A percentile compares a stretch with the other conserved stretches of the same genome.
These are phyloP conservation scores for Zizania palustris DNA, from an alignment of 202 grass and related monocot genomes.

Conservation along the genomic window DNA sequence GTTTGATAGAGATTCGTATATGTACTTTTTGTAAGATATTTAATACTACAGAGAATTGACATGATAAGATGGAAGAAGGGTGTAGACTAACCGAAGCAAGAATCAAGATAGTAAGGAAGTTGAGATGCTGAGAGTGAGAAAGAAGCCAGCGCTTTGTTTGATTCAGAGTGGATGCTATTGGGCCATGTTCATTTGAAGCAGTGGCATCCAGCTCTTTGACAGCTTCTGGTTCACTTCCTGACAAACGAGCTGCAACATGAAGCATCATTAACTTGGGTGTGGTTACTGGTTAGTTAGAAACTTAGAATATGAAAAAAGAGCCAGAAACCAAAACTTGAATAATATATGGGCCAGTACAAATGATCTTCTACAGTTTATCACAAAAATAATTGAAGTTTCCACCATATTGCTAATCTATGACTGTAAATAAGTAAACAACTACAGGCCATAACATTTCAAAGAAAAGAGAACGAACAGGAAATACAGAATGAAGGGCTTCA, in stretches of 20 bases:
- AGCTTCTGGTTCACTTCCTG: constrained; percentile 74
- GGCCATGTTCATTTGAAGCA: constrained; percentile 69
- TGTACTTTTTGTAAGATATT: constrained; percentile 3
- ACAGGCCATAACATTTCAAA: constrained; percentile 20
- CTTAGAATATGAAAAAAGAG: background rate
- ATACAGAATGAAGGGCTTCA: background rate
- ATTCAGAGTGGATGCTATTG: constrained; percentile 63
- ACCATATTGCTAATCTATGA: background rate
- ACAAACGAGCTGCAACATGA: constrained; percentile 68
- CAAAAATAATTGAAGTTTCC: background rate
- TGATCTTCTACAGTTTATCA: constrained; percentile 4
- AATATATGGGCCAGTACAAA: constrained; percentile 11
- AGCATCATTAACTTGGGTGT: constrained; percentile 36
- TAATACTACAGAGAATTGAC: constrained; percentile 2
- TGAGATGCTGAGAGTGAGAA: constrained; percentile 74
- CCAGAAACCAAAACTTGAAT: constrained; percentile 3
- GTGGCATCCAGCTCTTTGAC: constrained; percentile 68
- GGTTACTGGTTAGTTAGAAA: background rate
- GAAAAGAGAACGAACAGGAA: constrained; percentile 16
- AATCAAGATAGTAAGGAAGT: constrained; percentile 86
- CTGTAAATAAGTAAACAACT: background rate
- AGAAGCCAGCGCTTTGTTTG: constrained; percentile 73
- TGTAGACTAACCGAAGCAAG: constrained; percentile 87
- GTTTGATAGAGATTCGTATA: constrained; percentile 7
- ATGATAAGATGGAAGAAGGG: background rate